Evolutionary conservation across 257 asterid genomes (phyloP).

Genomic region (Galeopsis tetrahit): DNA sequence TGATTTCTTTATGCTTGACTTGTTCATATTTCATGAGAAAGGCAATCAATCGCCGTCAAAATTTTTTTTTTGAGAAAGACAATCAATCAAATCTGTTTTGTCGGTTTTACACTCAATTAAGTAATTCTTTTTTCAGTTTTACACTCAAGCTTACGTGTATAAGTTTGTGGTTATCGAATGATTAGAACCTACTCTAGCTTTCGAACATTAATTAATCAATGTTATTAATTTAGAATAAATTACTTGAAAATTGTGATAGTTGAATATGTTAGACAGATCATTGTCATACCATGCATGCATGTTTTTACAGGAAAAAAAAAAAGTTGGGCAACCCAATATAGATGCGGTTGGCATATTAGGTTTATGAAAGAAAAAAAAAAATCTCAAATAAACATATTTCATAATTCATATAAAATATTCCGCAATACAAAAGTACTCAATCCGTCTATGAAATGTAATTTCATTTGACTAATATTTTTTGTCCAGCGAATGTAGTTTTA

Average conservation of each 20-base stretch:
- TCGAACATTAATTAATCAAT: not conserved
- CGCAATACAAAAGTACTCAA: too few species aligned
- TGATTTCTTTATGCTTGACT: not conserved
- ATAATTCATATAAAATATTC: too few species aligned
- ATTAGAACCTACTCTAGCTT: not conserved
- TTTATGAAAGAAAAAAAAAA: not conserved
- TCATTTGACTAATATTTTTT: too few species aligned
- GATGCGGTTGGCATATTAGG: not conserved
- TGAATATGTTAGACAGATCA: not conserved
- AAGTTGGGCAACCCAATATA: not conserved
- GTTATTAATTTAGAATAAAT: not conserved
- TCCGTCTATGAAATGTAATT: too few species aligned
- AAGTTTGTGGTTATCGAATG: conserved; percentile 1
- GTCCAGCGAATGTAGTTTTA: too few species aligned
- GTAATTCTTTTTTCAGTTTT: not conserved
- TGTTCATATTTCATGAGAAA: not conserved
- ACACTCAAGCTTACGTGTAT: conserved; percentile 14
- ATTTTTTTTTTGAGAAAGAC: too few species aligned
- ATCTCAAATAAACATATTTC: too few species aligned
- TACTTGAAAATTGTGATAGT: not conserved
- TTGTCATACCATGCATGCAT: not conserved
- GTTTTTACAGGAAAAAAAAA: not conserved
- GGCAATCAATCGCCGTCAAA: too few species aligned
- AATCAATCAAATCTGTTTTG: too few species aligned
- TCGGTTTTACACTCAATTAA: too few species aligned